Evolutionary conservation across 805 yeast species (phyloP).

Genomic region (Scheffersomyces amazonensis): DNA sequence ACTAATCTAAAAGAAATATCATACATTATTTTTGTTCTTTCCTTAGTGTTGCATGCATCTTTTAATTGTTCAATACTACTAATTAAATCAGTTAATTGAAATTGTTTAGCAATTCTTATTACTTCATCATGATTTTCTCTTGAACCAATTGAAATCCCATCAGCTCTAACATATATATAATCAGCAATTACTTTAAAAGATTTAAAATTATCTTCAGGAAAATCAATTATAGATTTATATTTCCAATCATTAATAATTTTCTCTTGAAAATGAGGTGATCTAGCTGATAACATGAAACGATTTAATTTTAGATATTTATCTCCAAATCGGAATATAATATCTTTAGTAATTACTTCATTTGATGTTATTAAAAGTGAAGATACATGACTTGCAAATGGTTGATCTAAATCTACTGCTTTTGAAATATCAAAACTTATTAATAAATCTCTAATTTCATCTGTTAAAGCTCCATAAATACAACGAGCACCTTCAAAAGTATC

Average conservation of each 20-base stretch:
- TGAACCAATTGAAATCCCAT: conserved; percentile 21
- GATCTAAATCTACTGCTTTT: conserved; percentile 61
- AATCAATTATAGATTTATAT: conserved; percentile 10
- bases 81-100: conserved; percentile 34
- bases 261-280: conserved; percentile 22
- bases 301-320: conserved; percentile 17
- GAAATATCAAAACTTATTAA: conserved; percentile 62
- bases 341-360: conserved; percentile 24
- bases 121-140: conserved; percentile 15
- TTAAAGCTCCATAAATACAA: conserved; percentile 76
- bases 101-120: conserved; percentile 25
- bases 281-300: conserved; percentile 33
- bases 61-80: conserved; percentile 28
- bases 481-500: conserved; percentile 79
- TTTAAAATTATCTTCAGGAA: conserved; percentile 15
- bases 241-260: conserved; percentile 21
- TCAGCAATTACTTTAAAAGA: conserved; percentile 23
- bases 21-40: conserved; percentile 27
- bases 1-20: conserved; percentile 27
- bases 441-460: conserved; percentile 58
- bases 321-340: conserved; percentile 25
- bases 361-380: conserved; percentile 41
- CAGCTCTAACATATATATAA: conserved; percentile 31
- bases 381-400: conserved; percentile 73
- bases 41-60: conserved; percentile 16